These are phyloP conservation scores for Graphilbum sp. DNA, from an alignment of 2,329 filamentous ascomycete species.

Conservation along the genomic window DNA sequence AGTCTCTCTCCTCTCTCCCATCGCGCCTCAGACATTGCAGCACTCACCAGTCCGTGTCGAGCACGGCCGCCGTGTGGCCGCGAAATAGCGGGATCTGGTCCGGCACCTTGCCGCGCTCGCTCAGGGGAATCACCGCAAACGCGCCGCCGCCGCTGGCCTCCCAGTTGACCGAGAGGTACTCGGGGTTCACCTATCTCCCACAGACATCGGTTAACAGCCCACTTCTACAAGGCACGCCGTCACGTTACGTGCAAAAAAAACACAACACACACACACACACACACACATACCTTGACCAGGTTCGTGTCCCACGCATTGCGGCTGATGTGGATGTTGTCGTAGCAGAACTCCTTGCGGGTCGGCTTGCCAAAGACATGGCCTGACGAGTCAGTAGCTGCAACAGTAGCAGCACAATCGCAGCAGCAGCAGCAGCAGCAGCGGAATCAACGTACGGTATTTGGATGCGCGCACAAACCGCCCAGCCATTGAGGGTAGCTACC, in stretches of 20 bases:
- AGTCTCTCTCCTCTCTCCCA: no score
- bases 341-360: slow-evolving; percentile 94
- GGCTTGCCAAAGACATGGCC: slow-evolving; percentile 97
- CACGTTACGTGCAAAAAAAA: no score
- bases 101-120: slow-evolving; percentile 77
- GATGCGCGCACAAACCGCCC: slow-evolving; percentile 52
- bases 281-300: slow-evolving; percentile 64
- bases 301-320: slow-evolving; percentile 99
- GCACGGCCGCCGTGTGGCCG: slow-evolving; percentile 84
- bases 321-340: slow-evolving; percentile 93
- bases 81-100: slow-evolving; percentile 90
- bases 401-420: no score
- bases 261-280: no score
- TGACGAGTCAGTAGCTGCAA: slow-evolving; percentile 22
- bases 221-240: no score
- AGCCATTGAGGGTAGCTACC: slow-evolving; percentile 26
- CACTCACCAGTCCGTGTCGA: slow-evolving; percentile 84
- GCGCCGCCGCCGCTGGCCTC: slow-evolving; percentile 89
- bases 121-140: slow-evolving; percentile 85
- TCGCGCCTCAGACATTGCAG: no score
- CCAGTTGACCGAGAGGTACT: slow-evolving; percentile 97
- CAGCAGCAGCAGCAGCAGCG: background rate
- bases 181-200: slow-evolving; percentile 61
- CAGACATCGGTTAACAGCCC: no score
- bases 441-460: slow-evolving; percentile 42